Evolutionary conservation across 306 rosid genomes (phyloP), one percentile per base, ranked within the genome.

Genomic region (Trifolium pratense): DNA sequence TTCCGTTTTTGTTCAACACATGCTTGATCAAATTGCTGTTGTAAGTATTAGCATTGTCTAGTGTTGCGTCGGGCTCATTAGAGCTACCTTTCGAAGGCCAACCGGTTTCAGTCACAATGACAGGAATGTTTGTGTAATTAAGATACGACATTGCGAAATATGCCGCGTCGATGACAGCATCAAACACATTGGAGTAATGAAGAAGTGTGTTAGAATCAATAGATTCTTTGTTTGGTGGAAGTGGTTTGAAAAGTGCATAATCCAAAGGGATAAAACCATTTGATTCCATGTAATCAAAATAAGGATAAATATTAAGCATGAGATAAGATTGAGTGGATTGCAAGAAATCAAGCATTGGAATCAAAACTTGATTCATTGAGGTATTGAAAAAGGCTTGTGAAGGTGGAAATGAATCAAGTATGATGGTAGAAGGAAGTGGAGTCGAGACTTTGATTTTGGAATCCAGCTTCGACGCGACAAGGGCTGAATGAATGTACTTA

Each of bases 401-500:
- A 79, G 97, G 97, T 6, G 97, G 97, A 73, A 91, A 91, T 9
- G 97, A 91, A 70, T 91, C 97, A 5, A 91, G 94, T 81, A 91
- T 91, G n/a, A 91, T 70, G 5, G 87, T 82, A 61, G 97, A 91
- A 49, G 97, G 78, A 73, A 89, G 84, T 6, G 97, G 92, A 0
- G 92, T 87, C 0, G 97, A 89, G 25, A 91, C 88, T 85, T 91
- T 91, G 56, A 91, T 78, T 42, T 87, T 87, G 48, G 80, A 79
- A 80, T 91, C 95, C 0, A 91, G 92, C 74, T 91, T 91, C 8
- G 95, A 84, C 3, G 97, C 91, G 12, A 87, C 81, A 8, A 91
- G 92, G 11, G 97, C 95, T 0, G 91, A 89, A 32, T 91, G 89
- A 45, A 91, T 78, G 85, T 85, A 87, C 73, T 89, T 91, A 53